phyloP scores from a whole-genome alignment of 192 early-diverging fungal species.

The Gaertneriomyces semiglobifer region DNA sequence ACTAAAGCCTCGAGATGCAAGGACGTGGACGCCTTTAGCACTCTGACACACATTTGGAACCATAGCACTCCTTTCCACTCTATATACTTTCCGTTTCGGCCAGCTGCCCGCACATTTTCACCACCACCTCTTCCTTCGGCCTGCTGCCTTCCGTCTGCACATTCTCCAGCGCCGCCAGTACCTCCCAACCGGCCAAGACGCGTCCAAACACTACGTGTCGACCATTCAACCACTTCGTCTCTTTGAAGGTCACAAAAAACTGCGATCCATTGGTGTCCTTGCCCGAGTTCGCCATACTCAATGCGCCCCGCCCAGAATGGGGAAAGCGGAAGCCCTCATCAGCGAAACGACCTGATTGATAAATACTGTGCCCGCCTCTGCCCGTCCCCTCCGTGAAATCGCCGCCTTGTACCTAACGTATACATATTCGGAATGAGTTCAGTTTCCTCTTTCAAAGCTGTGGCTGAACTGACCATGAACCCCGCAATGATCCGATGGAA shows the following conservation, averaged over 20 bases:
- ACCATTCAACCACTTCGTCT: constrained; percentile 40
- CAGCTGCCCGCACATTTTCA: constrained; percentile 35
- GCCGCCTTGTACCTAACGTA: neutral
- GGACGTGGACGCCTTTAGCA: too few relatives aligned
- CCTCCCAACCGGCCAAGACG: constrained; percentile 55
- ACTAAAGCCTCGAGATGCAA: too few relatives aligned
- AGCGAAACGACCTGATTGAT: constrained; percentile 68
- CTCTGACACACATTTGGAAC: too few relatives aligned
- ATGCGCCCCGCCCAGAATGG: constrained; percentile 39
- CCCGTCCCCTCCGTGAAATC: neutral
- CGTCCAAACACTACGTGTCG: constrained; percentile 69
- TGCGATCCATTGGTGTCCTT: constrained; percentile 65
- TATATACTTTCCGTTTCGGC: too few relatives aligned
- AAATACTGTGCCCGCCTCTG: constrained; percentile 45
- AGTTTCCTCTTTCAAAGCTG: constrained; percentile 49
- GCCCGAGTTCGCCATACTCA: constrained; percentile 48
- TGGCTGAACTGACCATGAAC: constrained; percentile 54
- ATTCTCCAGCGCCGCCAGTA: constrained; percentile 45
- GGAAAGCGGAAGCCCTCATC: constrained; percentile 86
- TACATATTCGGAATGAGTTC: neutral
- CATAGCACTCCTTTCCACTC: too few relatives aligned
- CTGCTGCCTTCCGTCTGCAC: constrained; percentile 37
- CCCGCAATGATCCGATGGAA: constrained; percentile 71
- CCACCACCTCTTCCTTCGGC: constrained; percentile 45
- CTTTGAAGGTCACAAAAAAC: constrained; percentile 53